Percentiles rank a stretch among this genome's conserved stretches.
These are phyloP conservation scores for Glomus cerebriforme DNA, from an alignment of 192 early-diverging fungal species.

Conservation along the genomic window DNA sequence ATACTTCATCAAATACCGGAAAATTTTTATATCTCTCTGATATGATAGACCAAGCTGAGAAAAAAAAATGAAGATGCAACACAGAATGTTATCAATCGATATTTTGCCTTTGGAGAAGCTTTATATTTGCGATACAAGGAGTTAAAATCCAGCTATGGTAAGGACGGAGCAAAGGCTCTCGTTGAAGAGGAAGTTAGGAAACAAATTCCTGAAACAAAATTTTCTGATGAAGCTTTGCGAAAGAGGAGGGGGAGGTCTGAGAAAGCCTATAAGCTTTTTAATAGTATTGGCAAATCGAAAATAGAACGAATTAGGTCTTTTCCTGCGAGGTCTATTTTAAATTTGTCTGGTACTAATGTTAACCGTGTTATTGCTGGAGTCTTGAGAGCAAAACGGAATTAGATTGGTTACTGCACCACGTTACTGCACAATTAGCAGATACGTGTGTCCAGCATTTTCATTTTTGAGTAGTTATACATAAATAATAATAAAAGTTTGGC, in stretches of 20 bases:
- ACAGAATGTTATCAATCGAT: not conserved
- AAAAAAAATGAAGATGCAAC: conserved; percentile 10
- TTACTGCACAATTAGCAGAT: too few relatives aligned
- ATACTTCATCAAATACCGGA: too few relatives aligned
- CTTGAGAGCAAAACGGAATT: too few relatives aligned
- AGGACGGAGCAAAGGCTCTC: not conserved
- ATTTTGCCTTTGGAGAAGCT: not conserved
- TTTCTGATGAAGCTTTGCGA: too few relatives aligned
- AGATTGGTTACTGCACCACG: too few relatives aligned
- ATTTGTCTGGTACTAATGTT: too few relatives aligned
- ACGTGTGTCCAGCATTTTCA: too few relatives aligned
- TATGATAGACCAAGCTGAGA: not conserved
- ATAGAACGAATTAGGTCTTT: too few relatives aligned
- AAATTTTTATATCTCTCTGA: not conserved
- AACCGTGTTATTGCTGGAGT: too few relatives aligned
- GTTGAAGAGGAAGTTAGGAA: not conserved
- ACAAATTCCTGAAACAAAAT: not conserved
- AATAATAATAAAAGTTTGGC: too few relatives aligned
- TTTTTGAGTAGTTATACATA: too few relatives aligned
- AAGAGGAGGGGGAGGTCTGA: not conserved
- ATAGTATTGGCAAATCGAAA: not conserved
- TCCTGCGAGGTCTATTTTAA: too few relatives aligned
- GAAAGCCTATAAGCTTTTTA: conserved; percentile 1
- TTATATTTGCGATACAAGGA: not conserved
- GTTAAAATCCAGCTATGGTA: not conserved